phyloP scores from a whole-genome alignment of 139 green algal genomes.

The Zygnema circumcarinatum region DNA sequence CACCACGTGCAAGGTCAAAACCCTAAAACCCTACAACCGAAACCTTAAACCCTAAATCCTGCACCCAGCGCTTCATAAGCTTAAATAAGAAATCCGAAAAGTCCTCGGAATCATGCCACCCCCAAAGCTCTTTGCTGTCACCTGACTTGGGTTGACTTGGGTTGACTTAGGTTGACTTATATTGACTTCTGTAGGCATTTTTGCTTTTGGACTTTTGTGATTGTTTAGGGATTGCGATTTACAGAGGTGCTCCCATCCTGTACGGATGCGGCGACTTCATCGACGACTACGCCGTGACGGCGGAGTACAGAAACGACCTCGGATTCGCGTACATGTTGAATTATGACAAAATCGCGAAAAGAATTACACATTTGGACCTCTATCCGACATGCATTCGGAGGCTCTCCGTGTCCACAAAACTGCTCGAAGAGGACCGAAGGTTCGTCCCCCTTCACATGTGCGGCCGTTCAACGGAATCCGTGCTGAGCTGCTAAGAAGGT shows the following conservation, averaged over 20 bases:
- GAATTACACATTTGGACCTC: slow-evolving; percentile 10
- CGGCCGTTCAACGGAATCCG: not conserved
- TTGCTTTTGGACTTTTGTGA: not conserved
- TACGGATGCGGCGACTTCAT: slow-evolving; percentile 73
- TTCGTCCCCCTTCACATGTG: not conserved
- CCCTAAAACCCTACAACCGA: no score
- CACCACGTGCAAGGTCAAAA: slow-evolving; percentile 51
- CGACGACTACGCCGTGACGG: slow-evolving; percentile 72
- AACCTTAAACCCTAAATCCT: no score
- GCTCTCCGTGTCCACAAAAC: not conserved
- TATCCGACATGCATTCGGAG: slow-evolving; percentile 16
- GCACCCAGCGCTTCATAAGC: no score
- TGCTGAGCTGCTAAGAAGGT: no score
- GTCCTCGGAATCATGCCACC: no score
- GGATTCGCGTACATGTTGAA: slow-evolving; percentile 55
- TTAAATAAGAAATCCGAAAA: no score
- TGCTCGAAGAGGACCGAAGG: slow-evolving; percentile 9
- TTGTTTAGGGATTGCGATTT: slow-evolving; percentile 65
- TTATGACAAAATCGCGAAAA: not conserved
- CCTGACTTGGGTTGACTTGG: no score
- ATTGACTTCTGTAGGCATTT: slow-evolving; percentile 7
- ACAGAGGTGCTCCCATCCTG: slow-evolving; percentile 67
- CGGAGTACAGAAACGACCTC: slow-evolving; percentile 72
- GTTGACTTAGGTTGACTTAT: no score
- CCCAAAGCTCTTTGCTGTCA: no score